Conservation (phyloP, 768 basidiomycete species). For the Daedaleopsis sinensis region DNA sequence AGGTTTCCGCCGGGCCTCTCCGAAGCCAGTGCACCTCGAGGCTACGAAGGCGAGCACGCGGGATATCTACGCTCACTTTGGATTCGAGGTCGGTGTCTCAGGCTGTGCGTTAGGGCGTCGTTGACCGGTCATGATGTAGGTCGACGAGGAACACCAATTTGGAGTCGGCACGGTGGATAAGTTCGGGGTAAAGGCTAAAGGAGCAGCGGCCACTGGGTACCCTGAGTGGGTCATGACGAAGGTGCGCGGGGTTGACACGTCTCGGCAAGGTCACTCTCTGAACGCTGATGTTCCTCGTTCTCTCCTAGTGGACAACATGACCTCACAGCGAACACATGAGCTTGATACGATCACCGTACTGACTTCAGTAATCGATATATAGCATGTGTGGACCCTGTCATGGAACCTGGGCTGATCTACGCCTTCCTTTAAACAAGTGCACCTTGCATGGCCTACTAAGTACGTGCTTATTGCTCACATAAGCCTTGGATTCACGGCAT, state of each 20-base stretch:
- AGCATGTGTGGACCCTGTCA: too few species aligned
- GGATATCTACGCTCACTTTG: conserved; percentile 25
- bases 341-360: too few species aligned
- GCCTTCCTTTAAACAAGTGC: too few species aligned
- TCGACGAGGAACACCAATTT: conserved; percentile 15
- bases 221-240: conserved; percentile 22
- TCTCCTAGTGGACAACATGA: neutral
- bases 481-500: too few species aligned
- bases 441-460: too few species aligned
- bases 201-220: conserved; percentile 12
- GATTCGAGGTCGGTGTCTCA: conserved; percentile 22
- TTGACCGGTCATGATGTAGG: neutral
- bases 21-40: conserved; percentile 22
- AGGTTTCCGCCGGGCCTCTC: conserved; percentile 19
- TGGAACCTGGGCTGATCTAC: too few species aligned
- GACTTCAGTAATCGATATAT: too few species aligned
- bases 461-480: too few species aligned
- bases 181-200: conserved; percentile 10
- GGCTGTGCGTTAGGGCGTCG: neutral
- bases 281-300: too few species aligned
- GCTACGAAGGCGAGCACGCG: conserved; percentile 20
- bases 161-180: conserved; percentile 14
- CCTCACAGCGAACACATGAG: neutral
- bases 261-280: too few species aligned
- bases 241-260: neutral